Evolutionary conservation across 305 asterid genomes (phyloP).

Genomic region (Lippia alba): DNA sequence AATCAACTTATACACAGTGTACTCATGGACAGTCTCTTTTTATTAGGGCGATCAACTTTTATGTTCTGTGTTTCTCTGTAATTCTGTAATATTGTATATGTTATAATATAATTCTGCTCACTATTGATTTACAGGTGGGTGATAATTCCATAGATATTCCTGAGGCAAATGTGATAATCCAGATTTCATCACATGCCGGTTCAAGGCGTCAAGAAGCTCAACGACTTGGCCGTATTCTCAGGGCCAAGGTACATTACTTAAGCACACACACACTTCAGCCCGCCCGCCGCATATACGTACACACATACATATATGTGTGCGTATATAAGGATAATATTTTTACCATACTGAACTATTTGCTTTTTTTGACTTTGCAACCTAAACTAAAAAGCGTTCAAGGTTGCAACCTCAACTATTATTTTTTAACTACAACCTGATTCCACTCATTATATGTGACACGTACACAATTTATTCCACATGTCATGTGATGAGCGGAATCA

Average conservation of each 20-base stretch:
- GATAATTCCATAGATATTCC: conserved; percentile 99
- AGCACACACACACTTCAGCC: background rate
- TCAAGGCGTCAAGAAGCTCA: conserved; percentile 99
- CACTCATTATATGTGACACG: too few species aligned
- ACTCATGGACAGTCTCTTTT: conserved; percentile 4
- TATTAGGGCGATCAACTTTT: conserved; percentile 1
- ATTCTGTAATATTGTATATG: conserved; percentile 9
- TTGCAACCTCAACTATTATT: too few species aligned
- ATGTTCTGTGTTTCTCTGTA: background rate
- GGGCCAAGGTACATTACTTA: conserved; percentile 79
- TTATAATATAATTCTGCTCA: conserved; percentile 24
- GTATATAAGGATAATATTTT: too few species aligned
- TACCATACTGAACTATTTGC: too few species aligned
- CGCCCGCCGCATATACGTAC: too few species aligned
- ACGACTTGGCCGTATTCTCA: conserved; percentile 99
- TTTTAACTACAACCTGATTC: too few species aligned
- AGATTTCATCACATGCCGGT: conserved; percentile 99
- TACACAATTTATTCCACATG: too few species aligned
- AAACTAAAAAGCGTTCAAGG: too few species aligned
- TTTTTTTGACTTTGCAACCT: too few species aligned
- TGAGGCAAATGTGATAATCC: conserved; percentile 97
- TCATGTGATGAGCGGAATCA: too few species aligned
- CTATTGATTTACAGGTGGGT: conserved; percentile 71
- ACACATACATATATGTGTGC: too few species aligned
- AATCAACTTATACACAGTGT: conserved; percentile 5